Evolutionary conservation across 169 alveolate genomes (phyloP).

Genomic region (Plasmodium gonderi): DNA sequence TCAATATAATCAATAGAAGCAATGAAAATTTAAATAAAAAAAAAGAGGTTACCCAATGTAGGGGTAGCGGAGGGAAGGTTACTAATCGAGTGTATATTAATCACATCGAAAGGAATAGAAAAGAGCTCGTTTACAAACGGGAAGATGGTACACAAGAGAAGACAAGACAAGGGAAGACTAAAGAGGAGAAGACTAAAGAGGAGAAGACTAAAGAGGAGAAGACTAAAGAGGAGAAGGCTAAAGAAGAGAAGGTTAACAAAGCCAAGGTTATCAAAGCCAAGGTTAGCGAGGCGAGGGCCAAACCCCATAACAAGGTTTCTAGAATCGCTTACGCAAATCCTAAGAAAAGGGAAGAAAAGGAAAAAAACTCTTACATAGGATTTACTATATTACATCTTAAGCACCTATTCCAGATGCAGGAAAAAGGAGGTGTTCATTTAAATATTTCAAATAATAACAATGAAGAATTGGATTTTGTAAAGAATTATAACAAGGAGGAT

Average conservation of each 20-base stretch:
- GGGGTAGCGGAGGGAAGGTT: neutral
- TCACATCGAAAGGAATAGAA: too few species aligned
- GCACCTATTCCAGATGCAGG: constrained; percentile 30
- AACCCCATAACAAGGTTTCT: too few species aligned
- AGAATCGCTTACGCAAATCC: neutral
- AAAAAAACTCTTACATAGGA: constrained; percentile 43
- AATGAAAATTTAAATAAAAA: neutral
- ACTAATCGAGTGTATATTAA: too few species aligned
- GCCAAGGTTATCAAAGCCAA: neutral
- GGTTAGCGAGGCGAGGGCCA: neutral
- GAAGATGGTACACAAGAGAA: too few species aligned
- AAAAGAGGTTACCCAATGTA: neutral
- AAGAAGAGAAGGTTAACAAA: neutral
- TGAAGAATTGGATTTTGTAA: constrained; percentile 21
- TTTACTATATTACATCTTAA: constrained; percentile 51
- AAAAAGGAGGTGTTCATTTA: constrained; percentile 31
- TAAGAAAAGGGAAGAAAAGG: neutral
- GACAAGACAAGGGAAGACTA: neutral
- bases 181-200: neutral
- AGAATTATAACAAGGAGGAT: constrained; percentile 13
- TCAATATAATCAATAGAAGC: neutral
- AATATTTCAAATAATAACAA: constrained; percentile 45
- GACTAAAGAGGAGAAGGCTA: neutral
- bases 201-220: neutral
- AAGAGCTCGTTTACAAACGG: too few species aligned